Percentiles rank a stretch among this genome's conserved stretches.
Conservation (phyloP, 2,329 filamentous ascomycete species). For the Phoma sp. region DNA sequence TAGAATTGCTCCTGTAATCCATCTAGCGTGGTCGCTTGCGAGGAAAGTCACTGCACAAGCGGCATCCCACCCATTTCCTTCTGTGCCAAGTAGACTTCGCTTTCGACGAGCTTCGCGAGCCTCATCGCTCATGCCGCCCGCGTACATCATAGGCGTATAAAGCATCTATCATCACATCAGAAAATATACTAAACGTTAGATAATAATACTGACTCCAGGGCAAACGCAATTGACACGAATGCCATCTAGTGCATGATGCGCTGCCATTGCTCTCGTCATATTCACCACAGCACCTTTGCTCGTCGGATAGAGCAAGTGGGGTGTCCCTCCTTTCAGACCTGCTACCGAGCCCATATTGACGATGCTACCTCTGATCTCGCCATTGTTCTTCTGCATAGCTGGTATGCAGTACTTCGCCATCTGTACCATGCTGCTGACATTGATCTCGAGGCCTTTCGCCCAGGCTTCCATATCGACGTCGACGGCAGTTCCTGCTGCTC, state of each 20-base stretch:
- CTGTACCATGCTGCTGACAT: constrained; percentile 70
- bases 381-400: constrained; percentile 63
- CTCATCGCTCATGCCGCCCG: constrained; percentile 58
- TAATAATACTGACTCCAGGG: constrained; percentile 48
- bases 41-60: constrained; percentile 61
- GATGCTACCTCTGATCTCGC: constrained; percentile 57
- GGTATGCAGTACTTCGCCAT: constrained; percentile 70
- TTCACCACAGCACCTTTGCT: constrained; percentile 63
- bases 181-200: neutral
- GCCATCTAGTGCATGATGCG: constrained; percentile 59
- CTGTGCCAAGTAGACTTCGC: constrained; percentile 60
- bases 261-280: constrained; percentile 64
- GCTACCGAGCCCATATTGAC: constrained; percentile 71
- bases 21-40: constrained; percentile 60
- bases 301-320: constrained; percentile 62
- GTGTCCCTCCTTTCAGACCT: constrained; percentile 62
- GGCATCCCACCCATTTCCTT: constrained; percentile 64
- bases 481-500: constrained; percentile 65
- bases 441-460: constrained; percentile 65
- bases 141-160: constrained; percentile 65
- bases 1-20: constrained; percentile 54
- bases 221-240: constrained; percentile 65
- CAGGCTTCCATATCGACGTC: constrained; percentile 67
- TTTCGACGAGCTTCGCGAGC: constrained; percentile 58
- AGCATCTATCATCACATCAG: constrained; percentile 49